Conservation (phyloP, 2,329 filamentous ascomycete species). For the Nectriaceae sp. region DNA sequence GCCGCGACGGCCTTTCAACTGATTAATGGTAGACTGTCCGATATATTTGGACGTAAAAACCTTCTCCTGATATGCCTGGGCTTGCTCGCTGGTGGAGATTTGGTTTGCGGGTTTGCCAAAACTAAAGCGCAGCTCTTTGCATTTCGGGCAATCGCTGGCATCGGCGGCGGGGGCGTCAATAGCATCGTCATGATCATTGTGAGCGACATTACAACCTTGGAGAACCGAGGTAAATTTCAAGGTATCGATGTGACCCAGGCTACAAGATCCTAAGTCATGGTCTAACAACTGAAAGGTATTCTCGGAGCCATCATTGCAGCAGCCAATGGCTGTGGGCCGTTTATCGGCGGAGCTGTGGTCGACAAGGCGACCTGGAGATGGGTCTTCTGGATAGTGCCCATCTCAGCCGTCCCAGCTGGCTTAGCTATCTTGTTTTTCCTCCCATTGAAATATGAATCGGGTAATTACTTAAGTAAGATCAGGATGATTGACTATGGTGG, state of each 20-base stretch:
- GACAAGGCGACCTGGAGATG: constrained; percentile 33
- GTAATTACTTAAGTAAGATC: neutral
- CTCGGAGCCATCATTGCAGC: constrained; percentile 30
- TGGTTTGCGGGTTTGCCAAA: constrained; percentile 35
- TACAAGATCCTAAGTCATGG: neutral
- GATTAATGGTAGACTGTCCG: constrained; percentile 36
- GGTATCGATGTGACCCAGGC: constrained; percentile 3
- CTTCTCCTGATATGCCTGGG: constrained; percentile 32
- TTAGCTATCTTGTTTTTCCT: neutral
- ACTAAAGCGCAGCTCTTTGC: constrained; percentile 35
- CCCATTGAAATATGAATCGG: neutral
- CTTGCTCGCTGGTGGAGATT: constrained; percentile 31
- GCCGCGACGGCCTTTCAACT: constrained; percentile 39
- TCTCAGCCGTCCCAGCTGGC: neutral
- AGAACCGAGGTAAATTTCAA: constrained; percentile 37
- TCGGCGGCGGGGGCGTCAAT: constrained; percentile 38
- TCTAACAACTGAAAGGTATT: constrained; percentile 6
- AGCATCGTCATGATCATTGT: constrained; percentile 40
- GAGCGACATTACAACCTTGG: constrained; percentile 37
- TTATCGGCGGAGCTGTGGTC: constrained; percentile 33
- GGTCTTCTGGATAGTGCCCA: constrained; percentile 28
- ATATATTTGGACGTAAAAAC: constrained; percentile 39
- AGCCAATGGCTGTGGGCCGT: constrained; percentile 41
- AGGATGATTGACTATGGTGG: neutral
- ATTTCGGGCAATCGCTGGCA: constrained; percentile 35